A percentile compares a stretch with the other conserved stretches of the same genome.
phyloP scores from a whole-genome alignment of 805 yeast genomes.

The Yarrowia keelungensis region DNA sequence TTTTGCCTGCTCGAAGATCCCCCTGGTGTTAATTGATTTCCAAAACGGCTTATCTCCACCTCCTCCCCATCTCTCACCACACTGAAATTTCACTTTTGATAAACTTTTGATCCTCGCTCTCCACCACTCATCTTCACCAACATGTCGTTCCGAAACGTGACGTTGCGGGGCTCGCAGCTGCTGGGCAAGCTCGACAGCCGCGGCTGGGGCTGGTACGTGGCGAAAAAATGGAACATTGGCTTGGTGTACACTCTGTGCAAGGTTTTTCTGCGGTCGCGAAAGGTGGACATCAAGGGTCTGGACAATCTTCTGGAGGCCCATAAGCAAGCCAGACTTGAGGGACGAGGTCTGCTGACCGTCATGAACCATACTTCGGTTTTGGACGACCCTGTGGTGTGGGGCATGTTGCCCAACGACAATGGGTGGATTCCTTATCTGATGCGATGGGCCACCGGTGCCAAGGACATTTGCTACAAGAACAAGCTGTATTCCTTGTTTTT shows the following conservation, averaged over 20 bases:
- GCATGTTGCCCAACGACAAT: slow-evolving; percentile 75
- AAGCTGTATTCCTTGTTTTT: slow-evolving; percentile 59
- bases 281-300: slow-evolving; percentile 56
- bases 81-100: background rate
- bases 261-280: slow-evolving; percentile 3
- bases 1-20: too few species aligned
- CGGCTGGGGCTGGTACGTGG: slow-evolving; percentile 32
- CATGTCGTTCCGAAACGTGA: slow-evolving; percentile 38
- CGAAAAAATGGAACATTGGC: slow-evolving; percentile 37
- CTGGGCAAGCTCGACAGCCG: slow-evolving; percentile 28
- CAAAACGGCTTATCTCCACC: background rate
- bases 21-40: too few species aligned
- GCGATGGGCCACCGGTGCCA: slow-evolving; percentile 96
- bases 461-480: slow-evolving; percentile 76
- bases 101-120: background rate
- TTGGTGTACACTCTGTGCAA: slow-evolving; percentile 28
- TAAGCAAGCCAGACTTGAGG: slow-evolving; percentile 66
- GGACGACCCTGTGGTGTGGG: slow-evolving; percentile 93
- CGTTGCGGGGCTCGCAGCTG: slow-evolving; percentile 19
- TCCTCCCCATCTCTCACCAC: background rate
- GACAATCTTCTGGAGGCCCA: slow-evolving; percentile 71
- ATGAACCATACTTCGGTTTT: slow-evolving; percentile 80
- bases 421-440: slow-evolving; percentile 68
- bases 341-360: slow-evolving; percentile 78
- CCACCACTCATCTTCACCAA: background rate